Conservation (phyloP, 371 early-diverging fungal genomes). For the Mortierella sp. region DNA sequence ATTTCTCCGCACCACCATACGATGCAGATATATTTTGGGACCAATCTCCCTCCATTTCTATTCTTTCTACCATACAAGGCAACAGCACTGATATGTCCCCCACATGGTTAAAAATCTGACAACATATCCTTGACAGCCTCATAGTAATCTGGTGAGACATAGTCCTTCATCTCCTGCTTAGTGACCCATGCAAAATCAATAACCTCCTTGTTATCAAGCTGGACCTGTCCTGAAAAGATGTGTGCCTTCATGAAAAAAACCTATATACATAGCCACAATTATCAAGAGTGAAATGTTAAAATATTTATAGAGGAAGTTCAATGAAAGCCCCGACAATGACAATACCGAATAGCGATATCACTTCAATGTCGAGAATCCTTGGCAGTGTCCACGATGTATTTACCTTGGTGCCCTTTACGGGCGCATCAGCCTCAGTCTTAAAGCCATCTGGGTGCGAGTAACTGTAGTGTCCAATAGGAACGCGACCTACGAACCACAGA, state of each 20-base stretch:
- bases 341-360: no score
- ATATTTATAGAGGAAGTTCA: no score
- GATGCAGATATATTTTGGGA: neutral
- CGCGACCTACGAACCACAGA: constrained; percentile 80
- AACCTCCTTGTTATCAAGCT: constrained; percentile 67
- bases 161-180: constrained; percentile 75
- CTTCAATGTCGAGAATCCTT: neutral
- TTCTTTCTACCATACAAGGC: neutral
- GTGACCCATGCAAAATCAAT: constrained; percentile 91
- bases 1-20: neutral
- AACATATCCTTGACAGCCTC: constrained; percentile 81
- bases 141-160: constrained; percentile 80
- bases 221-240: constrained; percentile 83
- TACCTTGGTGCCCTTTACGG: constrained; percentile 59
- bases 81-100: neutral
- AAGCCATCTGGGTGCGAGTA: constrained; percentile 61
- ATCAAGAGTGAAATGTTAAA: neutral
- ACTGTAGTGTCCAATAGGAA: constrained; percentile 76
- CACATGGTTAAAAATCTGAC: constrained; percentile 65
- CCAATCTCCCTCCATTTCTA: neutral
- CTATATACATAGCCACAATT: constrained; percentile 51
- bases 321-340: neutral
- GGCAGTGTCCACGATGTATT: neutral
- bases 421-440: constrained; percentile 29
- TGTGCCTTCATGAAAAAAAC: constrained; percentile 92